Evolutionary conservation across 1,139 yeast genomes (phyloP).

Genomic region (Kurtzmaniella natalensis): DNA sequence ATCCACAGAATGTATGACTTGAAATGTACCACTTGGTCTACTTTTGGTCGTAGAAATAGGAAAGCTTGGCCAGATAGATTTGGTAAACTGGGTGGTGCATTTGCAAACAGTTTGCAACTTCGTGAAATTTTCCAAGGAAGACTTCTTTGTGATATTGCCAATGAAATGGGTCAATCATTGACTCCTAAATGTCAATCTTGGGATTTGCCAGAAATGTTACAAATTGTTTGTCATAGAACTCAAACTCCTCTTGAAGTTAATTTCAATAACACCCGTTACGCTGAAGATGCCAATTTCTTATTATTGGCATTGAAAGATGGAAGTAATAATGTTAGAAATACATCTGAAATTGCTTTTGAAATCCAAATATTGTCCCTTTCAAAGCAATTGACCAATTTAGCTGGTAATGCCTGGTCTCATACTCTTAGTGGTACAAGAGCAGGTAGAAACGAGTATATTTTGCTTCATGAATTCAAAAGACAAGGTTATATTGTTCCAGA

Average conservation of each 20-base stretch:
- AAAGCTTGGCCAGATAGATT: slow-evolving; percentile 73
- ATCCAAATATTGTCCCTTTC: slow-evolving; percentile 86
- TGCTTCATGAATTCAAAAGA: slow-evolving; percentile 85
- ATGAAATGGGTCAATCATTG: slow-evolving; percentile 91
- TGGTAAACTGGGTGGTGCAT: slow-evolving; percentile 42
- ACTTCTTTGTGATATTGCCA: slow-evolving; percentile 85
- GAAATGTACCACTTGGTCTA: slow-evolving; percentile 71
- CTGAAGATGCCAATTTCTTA: slow-evolving; percentile 64
- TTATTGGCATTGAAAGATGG: slow-evolving; percentile 71
- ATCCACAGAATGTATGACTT: slow-evolving; percentile 78
- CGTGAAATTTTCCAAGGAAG: slow-evolving; percentile 82
- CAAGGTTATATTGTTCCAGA: slow-evolving; percentile 87
- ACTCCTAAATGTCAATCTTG: slow-evolving; percentile 94
- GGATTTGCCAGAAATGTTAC: slow-evolving; percentile 91
- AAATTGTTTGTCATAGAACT: slow-evolving; percentile 61
- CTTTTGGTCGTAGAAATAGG: slow-evolving; percentile 78
- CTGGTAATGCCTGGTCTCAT: slow-evolving; percentile 97
- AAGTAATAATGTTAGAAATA: slow-evolving; percentile 59
- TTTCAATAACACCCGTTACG: slow-evolving; percentile 58
- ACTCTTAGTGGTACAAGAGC: slow-evolving; percentile 95
- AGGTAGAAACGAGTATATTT: slow-evolving; percentile 90
- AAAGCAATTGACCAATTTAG: slow-evolving; percentile 85
- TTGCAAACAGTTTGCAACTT: slow-evolving; percentile 48
- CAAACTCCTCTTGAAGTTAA: slow-evolving; percentile 69
- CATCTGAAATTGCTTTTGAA: slow-evolving; percentile 76